Percentiles rank a stretch among this genome's conserved stretches.
These are phyloP conservation scores for Anthracocystis setariae DNA, from an alignment of 1,284 basidiomycete genomes.

Conservation along the genomic window DNA sequence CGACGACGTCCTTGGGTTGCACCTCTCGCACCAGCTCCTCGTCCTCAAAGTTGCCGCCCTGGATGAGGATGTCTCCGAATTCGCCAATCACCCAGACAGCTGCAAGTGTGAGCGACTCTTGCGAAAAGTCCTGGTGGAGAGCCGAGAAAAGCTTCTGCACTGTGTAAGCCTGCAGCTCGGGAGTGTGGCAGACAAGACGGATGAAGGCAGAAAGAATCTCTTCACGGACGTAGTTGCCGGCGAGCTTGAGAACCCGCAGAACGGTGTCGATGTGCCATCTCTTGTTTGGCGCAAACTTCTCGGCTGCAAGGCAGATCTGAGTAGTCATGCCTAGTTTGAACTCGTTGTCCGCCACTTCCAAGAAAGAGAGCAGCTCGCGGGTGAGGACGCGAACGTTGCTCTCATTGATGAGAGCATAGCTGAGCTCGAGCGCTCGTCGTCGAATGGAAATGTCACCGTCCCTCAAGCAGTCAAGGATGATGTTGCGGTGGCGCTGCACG, in stretches of 20 bases:
- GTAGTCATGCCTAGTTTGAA: constrained; percentile 98
- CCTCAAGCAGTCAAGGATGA: constrained; percentile 95
- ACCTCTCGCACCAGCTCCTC: constrained; percentile 76
- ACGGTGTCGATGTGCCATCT: constrained; percentile 99
- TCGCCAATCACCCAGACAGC: constrained; percentile 97
- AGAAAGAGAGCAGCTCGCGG: constrained; percentile 90
- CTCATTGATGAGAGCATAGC: constrained; percentile 97
- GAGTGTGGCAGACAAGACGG: constrained; percentile 93
- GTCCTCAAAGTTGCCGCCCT: constrained; percentile 76
- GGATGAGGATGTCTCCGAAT: constrained; percentile 89
- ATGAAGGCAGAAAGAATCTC: constrained; percentile 96
- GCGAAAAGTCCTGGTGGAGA: constrained; percentile 89
- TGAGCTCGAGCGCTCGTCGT: constrained; percentile 92
- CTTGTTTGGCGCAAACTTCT: constrained; percentile 95
- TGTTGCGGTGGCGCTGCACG: constrained; percentile 96
- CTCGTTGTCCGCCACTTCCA: constrained; percentile 98
- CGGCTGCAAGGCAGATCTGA: constrained; percentile 94
- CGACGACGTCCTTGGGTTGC: constrained; percentile 83
- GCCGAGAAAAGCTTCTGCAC: constrained; percentile 90
- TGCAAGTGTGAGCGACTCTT: constrained; percentile 91
- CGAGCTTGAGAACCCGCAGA: constrained; percentile 88
- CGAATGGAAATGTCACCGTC: constrained; percentile 99
- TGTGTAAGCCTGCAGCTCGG: constrained; percentile 95
- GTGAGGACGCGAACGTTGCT: constrained; percentile 91
- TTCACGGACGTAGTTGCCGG: constrained; percentile 98